Evolutionary conservation across 371 early-diverging fungal genomes (phyloP).

Genomic region (Rhizopus arrhizus): DNA sequence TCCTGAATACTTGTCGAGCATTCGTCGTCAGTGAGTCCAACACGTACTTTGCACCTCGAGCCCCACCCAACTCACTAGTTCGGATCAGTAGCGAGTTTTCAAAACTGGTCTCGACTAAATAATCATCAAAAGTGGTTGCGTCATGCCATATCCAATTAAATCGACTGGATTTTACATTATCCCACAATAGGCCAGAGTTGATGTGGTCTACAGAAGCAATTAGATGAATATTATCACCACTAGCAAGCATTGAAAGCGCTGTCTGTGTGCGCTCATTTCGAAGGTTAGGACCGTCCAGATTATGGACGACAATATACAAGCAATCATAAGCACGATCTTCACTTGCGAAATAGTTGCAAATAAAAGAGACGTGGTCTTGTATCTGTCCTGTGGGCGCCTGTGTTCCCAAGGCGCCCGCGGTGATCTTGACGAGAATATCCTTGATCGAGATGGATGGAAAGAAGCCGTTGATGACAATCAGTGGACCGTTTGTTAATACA

Average conservation of each 20-base stretch:
- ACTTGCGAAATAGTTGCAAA: conserved; percentile 63
- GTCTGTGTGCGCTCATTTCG: conserved; percentile 72
- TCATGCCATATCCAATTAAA: conserved; percentile 92
- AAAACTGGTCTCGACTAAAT: conserved; percentile 79
- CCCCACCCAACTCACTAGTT: conserved; percentile 54
- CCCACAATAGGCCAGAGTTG: conserved; percentile 87
- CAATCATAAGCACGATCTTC: conserved; percentile 50
- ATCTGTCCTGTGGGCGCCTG: conserved; percentile 48
- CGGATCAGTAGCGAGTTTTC: conserved; percentile 76
- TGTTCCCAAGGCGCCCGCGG: conserved; percentile 43
- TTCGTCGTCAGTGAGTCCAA: conserved; percentile 81
- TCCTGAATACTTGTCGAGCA: conserved; percentile 78
- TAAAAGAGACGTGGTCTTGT: conserved; percentile 66
- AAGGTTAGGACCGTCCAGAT: conserved; percentile 86
- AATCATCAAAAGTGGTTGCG: conserved; percentile 82
- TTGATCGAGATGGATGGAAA: conserved; percentile 78
- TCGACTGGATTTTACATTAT: conserved; percentile 63
- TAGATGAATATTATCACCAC: conserved; percentile 69
- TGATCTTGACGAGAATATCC: conserved; percentile 67
- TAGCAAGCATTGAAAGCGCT: conserved; percentile 69
- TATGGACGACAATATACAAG: conserved; percentile 84
- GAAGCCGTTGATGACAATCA: conserved; percentile 84
- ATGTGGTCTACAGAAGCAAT: conserved; percentile 90
- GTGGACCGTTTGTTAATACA: conserved; percentile 61
- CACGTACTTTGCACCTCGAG: conserved; percentile 80